These are phyloP conservation scores for Cadophora malorum DNA, from an alignment of 2,329 filamentous ascomycete species.

Conservation along the genomic window DNA sequence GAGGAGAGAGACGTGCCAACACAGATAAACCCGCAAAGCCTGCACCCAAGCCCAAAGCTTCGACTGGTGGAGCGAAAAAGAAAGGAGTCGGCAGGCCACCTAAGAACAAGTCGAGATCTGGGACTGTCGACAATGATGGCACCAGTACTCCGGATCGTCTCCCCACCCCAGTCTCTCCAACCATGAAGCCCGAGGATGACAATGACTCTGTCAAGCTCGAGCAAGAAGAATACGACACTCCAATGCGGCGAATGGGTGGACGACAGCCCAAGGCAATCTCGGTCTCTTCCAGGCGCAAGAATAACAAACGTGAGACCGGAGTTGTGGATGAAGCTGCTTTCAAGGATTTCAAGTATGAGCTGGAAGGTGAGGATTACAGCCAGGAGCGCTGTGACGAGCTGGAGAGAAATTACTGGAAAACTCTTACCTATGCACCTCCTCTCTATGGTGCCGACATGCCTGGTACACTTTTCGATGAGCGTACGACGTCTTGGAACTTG, in stretches of 20 bases:
- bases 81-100: constrained; percentile 34
- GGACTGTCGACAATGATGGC: constrained; percentile 38
- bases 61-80: constrained; percentile 32
- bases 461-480: constrained; percentile 90
- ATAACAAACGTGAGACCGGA: constrained; percentile 78
- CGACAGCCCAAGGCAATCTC: constrained; percentile 62
- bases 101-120: constrained; percentile 38
- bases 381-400: constrained; percentile 92
- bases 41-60: constrained; percentile 44
- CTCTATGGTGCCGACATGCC: constrained; percentile 97
- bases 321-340: constrained; percentile 92
- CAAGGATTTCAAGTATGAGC: constrained; percentile 86
- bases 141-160: constrained; percentile 55
- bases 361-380: constrained; percentile 86
- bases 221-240: constrained; percentile 52
- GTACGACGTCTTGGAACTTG: constrained; percentile 87
- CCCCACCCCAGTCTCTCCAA: constrained; percentile 60
- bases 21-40: constrained; percentile 45
- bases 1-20: constrained; percentile 76
- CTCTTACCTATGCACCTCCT: constrained; percentile 90
- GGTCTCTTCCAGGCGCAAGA: constrained; percentile 85
- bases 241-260: constrained; percentile 56
- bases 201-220: constrained; percentile 45
- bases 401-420: constrained; percentile 96
- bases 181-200: constrained; percentile 47